Conservation (phyloP, 2,329 filamentous ascomycete genomes). For the Colletotrichum filicis region DNA sequence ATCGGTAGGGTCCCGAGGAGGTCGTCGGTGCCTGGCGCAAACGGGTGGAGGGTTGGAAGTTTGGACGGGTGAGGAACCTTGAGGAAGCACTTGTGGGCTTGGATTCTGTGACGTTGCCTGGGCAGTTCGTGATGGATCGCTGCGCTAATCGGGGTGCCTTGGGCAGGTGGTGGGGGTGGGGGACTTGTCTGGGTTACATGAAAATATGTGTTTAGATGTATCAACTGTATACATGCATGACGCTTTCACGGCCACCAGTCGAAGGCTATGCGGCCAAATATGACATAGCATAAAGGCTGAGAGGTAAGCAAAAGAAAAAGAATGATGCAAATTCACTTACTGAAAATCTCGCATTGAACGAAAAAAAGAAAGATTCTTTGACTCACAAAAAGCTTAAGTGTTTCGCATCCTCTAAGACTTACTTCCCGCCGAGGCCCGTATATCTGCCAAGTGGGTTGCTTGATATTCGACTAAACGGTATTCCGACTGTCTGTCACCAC, state of each 20-base stretch:
- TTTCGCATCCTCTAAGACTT: neutral
- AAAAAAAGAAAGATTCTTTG: no score
- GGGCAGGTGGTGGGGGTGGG: slow-evolving; percentile 32
- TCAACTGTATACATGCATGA: neutral
- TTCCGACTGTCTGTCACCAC: slow-evolving; percentile 23
- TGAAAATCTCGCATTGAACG: no score
- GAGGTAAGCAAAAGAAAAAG: no score
- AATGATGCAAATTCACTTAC: no score
- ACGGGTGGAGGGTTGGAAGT: neutral
- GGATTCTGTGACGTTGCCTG: slow-evolving; percentile 35
- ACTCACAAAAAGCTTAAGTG: neutral
- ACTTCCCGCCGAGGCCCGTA: neutral
- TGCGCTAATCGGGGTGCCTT: slow-evolving; percentile 21
- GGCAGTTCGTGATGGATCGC: slow-evolving; percentile 31
- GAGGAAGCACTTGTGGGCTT: slow-evolving; percentile 22
- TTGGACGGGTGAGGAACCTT: neutral
- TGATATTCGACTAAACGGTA: slow-evolving; percentile 9
- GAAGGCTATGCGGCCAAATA: neutral
- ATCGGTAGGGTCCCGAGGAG: neutral
- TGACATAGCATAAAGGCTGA: neutral
- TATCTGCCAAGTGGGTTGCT: neutral
- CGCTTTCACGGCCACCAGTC: neutral
- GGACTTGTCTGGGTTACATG: neutral
- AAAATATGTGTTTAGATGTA: neutral
- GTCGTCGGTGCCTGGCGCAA: slow-evolving; percentile 25